Base-by-base conservation (phyloP, 2,329 filamentous ascomycete genomes). In the Fusarium sp. region DNA sequence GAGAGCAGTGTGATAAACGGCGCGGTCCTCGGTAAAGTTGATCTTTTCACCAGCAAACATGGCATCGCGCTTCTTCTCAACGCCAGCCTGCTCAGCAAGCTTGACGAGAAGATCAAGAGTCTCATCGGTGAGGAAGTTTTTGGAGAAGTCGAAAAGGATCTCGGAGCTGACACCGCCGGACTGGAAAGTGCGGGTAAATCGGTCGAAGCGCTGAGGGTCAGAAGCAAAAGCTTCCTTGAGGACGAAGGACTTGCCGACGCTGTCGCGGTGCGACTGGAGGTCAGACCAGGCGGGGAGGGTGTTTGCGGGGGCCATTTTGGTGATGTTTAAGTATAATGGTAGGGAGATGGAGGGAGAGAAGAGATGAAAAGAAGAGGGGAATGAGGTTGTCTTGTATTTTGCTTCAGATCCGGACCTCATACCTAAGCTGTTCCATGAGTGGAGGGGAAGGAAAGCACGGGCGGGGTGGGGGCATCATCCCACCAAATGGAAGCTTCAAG, bases 31-130 rank as follows among this genome's bases (percentile, higher is more conserved):
- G 65, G 96, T 99, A 85, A 98, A 98, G 89, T 99, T 99, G 87
- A 99, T 98, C 88, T 97, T 95, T 79, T 98, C 93, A 75, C 96
- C 96, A 62, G 90, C 90, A 83, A 99, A 99, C 94, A 99, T 97
- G 78, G 91, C 90, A 89, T 99, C 95, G 71, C 96, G 92, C 80
- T 98, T 93, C 86, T 97, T 88, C 86, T 97, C 94, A 41, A 99
- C 82, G 73, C 91, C 91, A 72, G 95, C 94, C 84, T 98, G 92
- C 83, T 94, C 91, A 69, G 96, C 96, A 28, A 99, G 90, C 85
- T 97, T 91, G 76, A 97, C 87, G 56, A 99, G 88, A 51, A 97
- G 87, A 72, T 91, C 87, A 54, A 98, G 86, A 7, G 95, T 98
- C 83, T 98, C 94, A 74, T 97, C 93, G 68, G 92, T 96, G 76